Evolutionary conservation across 495 filamentous ascomycete species (phyloP).

Genomic region (Annulohypoxylon nitens): DNA sequence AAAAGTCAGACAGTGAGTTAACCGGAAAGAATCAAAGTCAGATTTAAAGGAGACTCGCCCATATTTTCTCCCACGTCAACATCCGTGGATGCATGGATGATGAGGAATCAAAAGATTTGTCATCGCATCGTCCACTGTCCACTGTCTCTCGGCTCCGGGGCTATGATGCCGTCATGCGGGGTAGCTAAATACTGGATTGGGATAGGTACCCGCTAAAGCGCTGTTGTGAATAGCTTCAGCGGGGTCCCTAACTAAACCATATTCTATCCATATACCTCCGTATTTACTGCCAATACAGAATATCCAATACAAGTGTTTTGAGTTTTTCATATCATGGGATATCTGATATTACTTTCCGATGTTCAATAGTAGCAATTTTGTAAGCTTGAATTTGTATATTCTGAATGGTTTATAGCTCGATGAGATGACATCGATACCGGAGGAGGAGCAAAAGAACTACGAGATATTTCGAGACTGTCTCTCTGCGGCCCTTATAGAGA

Average conservation of each 20-base stretch:
- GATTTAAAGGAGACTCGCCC: neutral
- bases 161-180: slow-evolving; percentile 32
- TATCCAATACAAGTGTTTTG: no score
- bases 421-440: slow-evolving; percentile 32
- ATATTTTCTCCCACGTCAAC: slow-evolving; percentile 15
- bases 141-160: slow-evolving; percentile 3
- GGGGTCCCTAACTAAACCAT: neutral
- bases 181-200: slow-evolving; percentile 42
- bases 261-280: no score
- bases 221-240: slow-evolving; percentile 10
- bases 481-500: slow-evolving; percentile 61
- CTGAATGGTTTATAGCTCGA: neutral
- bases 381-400: neutral
- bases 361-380: neutral
- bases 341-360: neutral
- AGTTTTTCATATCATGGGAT: no score
- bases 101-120: slow-evolving; percentile 9
- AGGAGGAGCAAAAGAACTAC: slow-evolving; percentile 66
- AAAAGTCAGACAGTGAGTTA: slow-evolving; percentile 24
- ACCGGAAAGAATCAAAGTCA: neutral
- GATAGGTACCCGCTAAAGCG: slow-evolving; percentile 12
- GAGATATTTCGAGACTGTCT: slow-evolving; percentile 77
- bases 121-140: slow-evolving; percentile 30
- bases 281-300: no score
- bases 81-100: neutral